A percentile compares a stretch with the other conserved stretches of the same genome.
Conservation (phyloP, 768 basidiomycete species). For the Calocybe gangraenosa region DNA sequence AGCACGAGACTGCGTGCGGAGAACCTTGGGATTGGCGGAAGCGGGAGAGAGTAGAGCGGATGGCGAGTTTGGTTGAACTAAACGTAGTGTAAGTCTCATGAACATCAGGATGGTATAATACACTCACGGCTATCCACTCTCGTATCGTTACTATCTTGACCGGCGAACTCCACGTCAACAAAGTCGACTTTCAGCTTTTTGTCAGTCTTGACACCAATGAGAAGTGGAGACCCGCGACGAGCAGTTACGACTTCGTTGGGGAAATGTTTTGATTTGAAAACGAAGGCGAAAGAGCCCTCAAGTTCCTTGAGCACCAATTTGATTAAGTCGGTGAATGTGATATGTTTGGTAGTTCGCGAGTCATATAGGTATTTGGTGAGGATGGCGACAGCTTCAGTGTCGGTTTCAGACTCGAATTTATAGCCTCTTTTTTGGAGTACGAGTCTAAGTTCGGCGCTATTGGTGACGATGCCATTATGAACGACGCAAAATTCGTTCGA, state of each 20-base stretch:
- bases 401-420: constrained; percentile 92
- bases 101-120: background rate
- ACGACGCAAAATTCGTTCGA: constrained; percentile 86
- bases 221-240: constrained; percentile 92
- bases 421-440: constrained; percentile 96
- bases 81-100: background rate
- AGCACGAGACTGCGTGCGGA: constrained; percentile 92
- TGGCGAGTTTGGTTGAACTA: constrained; percentile 49
- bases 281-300: constrained; percentile 98
- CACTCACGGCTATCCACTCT: constrained; percentile 38
- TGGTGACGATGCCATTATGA: constrained; percentile 99
- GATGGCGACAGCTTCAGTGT: constrained; percentile 96
- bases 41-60: constrained; percentile 65
- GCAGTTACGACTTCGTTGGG: constrained; percentile 95
- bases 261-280: constrained; percentile 96
- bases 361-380: constrained; percentile 96
- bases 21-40: constrained; percentile 65
- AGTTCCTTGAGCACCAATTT: constrained; percentile 97
- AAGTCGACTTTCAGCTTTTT: constrained; percentile 99
- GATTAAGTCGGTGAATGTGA: constrained; percentile 87
- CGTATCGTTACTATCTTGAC: constrained; percentile 51
- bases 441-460: constrained; percentile 79
- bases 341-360: constrained; percentile 78
- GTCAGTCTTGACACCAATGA: constrained; percentile 99
- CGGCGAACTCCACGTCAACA: constrained; percentile 94